Evolutionary conservation across 192 early-diverging fungal species (phyloP).

Genomic region (Coemansia aciculifera): DNA sequence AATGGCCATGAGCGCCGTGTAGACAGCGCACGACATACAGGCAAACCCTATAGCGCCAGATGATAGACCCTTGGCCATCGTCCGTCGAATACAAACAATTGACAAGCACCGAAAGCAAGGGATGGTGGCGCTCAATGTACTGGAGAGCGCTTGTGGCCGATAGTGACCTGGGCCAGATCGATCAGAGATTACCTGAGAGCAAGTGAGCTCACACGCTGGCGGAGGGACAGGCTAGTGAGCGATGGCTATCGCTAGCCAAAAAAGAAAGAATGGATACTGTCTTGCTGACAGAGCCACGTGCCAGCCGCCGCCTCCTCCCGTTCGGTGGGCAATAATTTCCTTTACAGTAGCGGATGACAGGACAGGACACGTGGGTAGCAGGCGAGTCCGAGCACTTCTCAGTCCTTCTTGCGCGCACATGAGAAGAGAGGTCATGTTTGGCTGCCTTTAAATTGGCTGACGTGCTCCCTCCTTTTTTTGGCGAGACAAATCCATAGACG

Average conservation of each 20-base stretch:
- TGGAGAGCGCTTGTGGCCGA: not conserved
- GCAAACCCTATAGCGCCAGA: not conserved
- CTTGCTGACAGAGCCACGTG: not conserved
- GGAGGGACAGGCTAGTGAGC: not conserved
- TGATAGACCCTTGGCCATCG: no score
- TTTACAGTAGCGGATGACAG: slow-evolving; percentile 7
- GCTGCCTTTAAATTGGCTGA: slow-evolving; percentile 5
- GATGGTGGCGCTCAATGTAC: no score
- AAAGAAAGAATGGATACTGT: not conserved
- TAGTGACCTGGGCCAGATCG: not conserved
- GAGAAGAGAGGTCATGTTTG: slow-evolving; percentile 6
- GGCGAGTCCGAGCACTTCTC: slow-evolving; percentile 10
- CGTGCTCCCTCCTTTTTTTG: not conserved
- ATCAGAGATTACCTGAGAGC: not conserved
- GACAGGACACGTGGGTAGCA: slow-evolving; percentile 4
- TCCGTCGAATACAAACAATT: not conserved
- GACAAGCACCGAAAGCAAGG: not conserved
- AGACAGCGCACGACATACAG: not conserved
- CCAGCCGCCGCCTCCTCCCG: not conserved
- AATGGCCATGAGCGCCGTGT: not conserved
- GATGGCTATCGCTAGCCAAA: slow-evolving; percentile 1
- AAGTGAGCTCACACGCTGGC: not conserved
- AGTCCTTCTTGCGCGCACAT: not conserved
- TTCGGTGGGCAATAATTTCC: slow-evolving; percentile 8
- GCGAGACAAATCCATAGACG: not conserved